Evolutionary conservation across 1,284 basidiomycete genomes (phyloP), one percentile per base, ranked within the genome.

Genomic region (Coniferiporia weirii): DNA sequence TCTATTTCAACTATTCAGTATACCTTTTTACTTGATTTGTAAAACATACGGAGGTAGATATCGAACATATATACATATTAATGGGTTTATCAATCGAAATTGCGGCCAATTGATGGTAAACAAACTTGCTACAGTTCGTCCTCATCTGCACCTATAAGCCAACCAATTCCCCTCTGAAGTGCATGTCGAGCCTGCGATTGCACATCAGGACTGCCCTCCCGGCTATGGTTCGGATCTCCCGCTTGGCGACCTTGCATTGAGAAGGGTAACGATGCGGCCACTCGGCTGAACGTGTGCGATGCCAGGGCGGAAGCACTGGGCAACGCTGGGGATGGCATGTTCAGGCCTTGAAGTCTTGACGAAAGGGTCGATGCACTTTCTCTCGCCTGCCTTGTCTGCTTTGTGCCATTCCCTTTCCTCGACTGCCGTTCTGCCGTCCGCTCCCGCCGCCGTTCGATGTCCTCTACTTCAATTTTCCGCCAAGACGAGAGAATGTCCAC

Each of bases 101-200:
- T 34, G 49, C 9, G 6, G 13, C 3, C 10, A 17, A n/a, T 32
- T 3, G 10, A 13, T n/a, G n/a, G n/a, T 22, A 12, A 43, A 40
- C 20, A 7, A 27, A 27, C 15, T 27, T 35, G 20, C 45, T 45
- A 62, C 40, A 62, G 15, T 49, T 62, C 61, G 46, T 76, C 74
- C 36, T 83, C 83, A 58, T 93, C 90, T 17, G 85, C 87, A 38
- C 91, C 92, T 63, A 94, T 87, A 34, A 94, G 75, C 91, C 91
- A 94, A 7, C 91, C 91, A 53, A 94, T 87, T 12, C 91, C 92
- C 67, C 86, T 85, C 51, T 89, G 87, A 40, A 94, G 71, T 17
- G 82, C 87, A 43, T 85, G 81, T 48, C 82, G 83, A 9, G 91
- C 89, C 64, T 89, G 86, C 4, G 78, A 72, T 15, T 86, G 84